Conservation (phyloP, 2,329 filamentous ascomycete genomes). For the Claviceps spartinae region DNA sequence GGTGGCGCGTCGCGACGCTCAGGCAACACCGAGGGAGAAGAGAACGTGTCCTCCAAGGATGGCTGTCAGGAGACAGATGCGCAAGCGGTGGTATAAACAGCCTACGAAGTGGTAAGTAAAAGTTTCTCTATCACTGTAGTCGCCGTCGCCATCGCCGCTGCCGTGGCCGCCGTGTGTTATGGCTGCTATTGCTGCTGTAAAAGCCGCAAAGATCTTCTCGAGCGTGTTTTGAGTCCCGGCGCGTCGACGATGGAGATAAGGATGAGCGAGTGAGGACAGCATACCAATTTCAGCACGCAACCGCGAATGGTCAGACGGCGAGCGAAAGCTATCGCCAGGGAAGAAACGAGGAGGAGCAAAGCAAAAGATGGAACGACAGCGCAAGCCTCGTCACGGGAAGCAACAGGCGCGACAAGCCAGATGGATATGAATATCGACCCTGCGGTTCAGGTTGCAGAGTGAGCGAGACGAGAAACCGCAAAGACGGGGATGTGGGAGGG, state of each 20-base stretch:
- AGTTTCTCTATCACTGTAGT: not conserved
- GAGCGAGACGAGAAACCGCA: conserved; percentile 3
- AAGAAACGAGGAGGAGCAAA: not conserved
- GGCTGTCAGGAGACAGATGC: not conserved
- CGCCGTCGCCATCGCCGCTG: not conserved
- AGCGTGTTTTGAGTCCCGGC: not conserved
- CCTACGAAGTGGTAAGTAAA: not conserved
- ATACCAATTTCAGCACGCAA: not conserved
- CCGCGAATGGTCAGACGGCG: not conserved
- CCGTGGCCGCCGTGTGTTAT: not conserved
- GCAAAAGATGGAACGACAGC: conserved; percentile 1
- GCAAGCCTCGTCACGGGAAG: conserved; percentile 2
- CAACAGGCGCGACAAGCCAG: conserved; percentile 3
- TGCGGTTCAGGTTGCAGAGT: conserved; percentile 7
- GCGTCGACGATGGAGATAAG: not conserved
- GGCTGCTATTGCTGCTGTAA: not conserved
- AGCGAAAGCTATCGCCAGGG: not conserved
- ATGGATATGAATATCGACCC: conserved; percentile 5
- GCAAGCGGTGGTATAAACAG: not conserved
- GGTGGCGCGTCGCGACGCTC: conserved; percentile 3
- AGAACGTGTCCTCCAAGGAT: not conserved
- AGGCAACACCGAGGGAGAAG: not conserved
- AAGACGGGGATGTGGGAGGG: conserved; percentile 4
- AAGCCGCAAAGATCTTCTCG: not conserved
- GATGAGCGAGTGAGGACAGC: not conserved